phyloP scores from a whole-genome alignment of 2,329 filamentous ascomycete species.

The Colletotrichum incanum region DNA sequence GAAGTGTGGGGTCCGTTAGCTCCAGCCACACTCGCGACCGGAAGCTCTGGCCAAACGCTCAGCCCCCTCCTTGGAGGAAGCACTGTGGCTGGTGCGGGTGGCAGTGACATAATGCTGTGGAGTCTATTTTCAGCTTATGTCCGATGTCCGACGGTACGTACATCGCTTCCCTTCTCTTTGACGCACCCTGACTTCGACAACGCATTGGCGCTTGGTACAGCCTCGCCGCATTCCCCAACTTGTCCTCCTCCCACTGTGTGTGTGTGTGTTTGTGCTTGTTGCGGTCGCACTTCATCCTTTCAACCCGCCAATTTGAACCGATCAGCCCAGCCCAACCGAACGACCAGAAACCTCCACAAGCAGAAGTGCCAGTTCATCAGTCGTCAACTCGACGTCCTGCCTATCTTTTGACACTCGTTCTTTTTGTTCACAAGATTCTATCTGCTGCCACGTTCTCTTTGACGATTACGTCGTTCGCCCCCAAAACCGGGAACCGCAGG shows the following conservation, averaged over 20 bases:
- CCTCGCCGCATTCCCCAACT: constrained; percentile 41
- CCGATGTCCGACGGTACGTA: constrained; percentile 3
- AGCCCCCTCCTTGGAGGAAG: background rate
- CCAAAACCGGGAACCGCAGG: constrained; percentile 1
- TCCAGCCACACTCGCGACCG: constrained; percentile 7
- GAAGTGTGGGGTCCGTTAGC: background rate
- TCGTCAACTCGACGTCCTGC: constrained; percentile 5
- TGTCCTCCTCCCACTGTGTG: background rate
- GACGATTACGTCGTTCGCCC: constrained; percentile 42
- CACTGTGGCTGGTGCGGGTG: background rate
- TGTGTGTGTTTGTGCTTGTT: background rate
- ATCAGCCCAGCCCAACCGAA: constrained; percentile 9
- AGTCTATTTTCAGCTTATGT: background rate
- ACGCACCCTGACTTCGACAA: constrained; percentile 2
- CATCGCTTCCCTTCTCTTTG: background rate
- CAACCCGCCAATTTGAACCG: constrained; percentile 6
- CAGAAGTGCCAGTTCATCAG: background rate
- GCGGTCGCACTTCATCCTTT: constrained; percentile 10
- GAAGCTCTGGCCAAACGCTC: background rate
- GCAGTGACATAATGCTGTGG: constrained; percentile 36
- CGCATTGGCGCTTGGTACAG: constrained; percentile 23
- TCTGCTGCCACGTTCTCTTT: constrained; percentile 34
- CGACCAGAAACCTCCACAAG: background rate
- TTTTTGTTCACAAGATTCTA: constrained; percentile 44
- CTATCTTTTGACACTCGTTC: constrained; percentile 26